Evolutionary conservation across 2,329 filamentous ascomycete genomes (phyloP).

Genomic region (Scedosporium dehoogii): DNA sequence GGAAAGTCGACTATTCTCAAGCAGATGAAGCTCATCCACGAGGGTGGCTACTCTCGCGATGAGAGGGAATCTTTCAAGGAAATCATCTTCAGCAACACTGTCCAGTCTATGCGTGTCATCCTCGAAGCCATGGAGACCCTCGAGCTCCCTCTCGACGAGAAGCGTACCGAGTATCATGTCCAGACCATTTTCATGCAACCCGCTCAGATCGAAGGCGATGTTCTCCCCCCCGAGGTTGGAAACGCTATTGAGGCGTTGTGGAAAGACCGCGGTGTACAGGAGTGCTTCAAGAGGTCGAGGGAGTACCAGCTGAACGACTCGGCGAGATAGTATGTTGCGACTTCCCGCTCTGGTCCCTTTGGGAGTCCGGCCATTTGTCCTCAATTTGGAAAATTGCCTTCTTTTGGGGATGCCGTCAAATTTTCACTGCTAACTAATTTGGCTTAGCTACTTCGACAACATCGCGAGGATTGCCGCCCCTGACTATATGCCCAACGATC

Average conservation of each 20-base stretch:
- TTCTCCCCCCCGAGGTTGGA: conserved; percentile 87
- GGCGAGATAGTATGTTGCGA: conserved; percentile 70
- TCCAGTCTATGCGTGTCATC: conserved; percentile 61
- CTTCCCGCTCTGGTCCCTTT: not conserved
- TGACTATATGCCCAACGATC: conserved; percentile 90
- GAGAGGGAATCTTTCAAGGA: conserved; percentile 62
- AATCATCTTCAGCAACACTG: conserved; percentile 62
- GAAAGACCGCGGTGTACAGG: conserved; percentile 86
- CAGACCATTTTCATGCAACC: conserved; percentile 99
- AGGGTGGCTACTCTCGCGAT: conserved; percentile 95
- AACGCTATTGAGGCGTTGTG: conserved; percentile 86
- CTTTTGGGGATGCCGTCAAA: not conserved
- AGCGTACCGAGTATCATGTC: conserved; percentile 91
- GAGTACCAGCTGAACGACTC: conserved; percentile 97
- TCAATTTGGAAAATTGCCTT: not conserved
- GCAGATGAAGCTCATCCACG: conserved; percentile 99
- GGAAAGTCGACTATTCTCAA: conserved; percentile 94
- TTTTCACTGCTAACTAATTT: conserved; percentile 19
- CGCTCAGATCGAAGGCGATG: conserved; percentile 90
- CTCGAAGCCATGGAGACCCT: conserved; percentile 60
- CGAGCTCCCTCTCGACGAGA: conserved; percentile 77
- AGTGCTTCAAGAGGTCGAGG: conserved; percentile 89
- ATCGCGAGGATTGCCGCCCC: conserved; percentile 82
- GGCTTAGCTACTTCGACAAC: conserved; percentile 84
- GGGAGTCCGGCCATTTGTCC: not conserved